Evolutionary conservation across 192 early-diverging fungal species (phyloP).

Genomic region (Jimgerdemannia flammicorona): DNA sequence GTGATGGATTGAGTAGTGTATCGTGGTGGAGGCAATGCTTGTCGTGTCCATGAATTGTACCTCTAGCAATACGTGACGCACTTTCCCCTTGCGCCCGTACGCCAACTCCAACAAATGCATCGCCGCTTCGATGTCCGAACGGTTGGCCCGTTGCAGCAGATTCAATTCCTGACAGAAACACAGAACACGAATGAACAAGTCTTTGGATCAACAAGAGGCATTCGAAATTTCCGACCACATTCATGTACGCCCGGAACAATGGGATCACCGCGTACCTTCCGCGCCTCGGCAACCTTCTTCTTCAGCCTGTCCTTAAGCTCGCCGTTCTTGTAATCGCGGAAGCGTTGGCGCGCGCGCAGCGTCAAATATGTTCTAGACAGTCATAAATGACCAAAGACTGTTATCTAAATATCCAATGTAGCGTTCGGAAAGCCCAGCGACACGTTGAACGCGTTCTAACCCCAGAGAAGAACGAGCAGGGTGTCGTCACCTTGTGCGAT

Average conservation of each 20-base stretch:
- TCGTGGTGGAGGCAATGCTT: neutral
- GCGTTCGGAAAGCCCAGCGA: neutral
- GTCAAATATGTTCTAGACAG: conserved; percentile 10
- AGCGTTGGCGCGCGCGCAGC: conserved; percentile 14
- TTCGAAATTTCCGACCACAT: neutral
- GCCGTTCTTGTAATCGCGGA: conserved; percentile 18
- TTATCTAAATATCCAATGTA: no score
- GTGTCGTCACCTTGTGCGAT: conserved; percentile 16
- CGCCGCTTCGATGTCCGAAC: conserved; percentile 14
- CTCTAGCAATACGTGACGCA: conserved; percentile 17
- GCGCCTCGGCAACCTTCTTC: conserved; percentile 21
- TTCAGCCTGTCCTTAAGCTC: conserved; percentile 15
- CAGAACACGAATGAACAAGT: neutral
- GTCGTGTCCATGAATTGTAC: conserved; percentile 6
- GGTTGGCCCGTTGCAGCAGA: conserved; percentile 22
- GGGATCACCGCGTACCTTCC: conserved; percentile 12
- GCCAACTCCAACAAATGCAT: conserved; percentile 19
- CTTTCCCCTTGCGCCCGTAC: conserved; percentile 29
- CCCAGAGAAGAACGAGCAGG: neutral
- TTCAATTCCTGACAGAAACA: conserved; percentile 19
- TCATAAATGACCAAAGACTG: no score
- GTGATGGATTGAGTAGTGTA: neutral
- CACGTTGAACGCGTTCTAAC: neutral
- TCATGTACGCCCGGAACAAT: neutral
- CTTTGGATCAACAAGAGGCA: neutral